Conservation (phyloP, 2,329 filamentous ascomycete species). For the Phyllosticta ampelicida region DNA sequence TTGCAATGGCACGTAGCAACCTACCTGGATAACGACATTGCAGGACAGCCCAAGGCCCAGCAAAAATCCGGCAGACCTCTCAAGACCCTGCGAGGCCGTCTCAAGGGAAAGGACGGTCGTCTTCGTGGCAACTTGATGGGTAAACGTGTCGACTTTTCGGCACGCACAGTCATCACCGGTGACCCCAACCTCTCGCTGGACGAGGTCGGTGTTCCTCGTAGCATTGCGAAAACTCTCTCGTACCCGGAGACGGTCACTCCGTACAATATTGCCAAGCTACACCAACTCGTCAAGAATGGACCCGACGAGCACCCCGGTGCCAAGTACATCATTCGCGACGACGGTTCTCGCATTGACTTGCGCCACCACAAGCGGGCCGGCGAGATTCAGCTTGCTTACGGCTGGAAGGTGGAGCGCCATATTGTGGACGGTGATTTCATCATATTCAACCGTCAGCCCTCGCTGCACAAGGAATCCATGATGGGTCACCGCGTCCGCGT, state of each 20-base stretch:
- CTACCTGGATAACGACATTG: constrained; percentile 99
- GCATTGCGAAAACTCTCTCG: constrained; percentile 83
- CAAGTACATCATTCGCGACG: constrained; percentile 89
- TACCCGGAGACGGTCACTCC: constrained; percentile 96
- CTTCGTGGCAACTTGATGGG: constrained; percentile 98
- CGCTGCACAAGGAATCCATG: constrained; percentile 99
- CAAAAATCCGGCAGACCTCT: constrained; percentile 96
- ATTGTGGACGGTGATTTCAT: constrained; percentile 94
- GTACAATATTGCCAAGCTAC: constrained; percentile 92
- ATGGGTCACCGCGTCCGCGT: constrained; percentile 97
- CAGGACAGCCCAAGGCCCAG: constrained; percentile 82
- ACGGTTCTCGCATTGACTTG: constrained; percentile 88
- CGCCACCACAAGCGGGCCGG: constrained; percentile 83
- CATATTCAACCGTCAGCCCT: constrained; percentile 99
- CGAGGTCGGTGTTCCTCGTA: constrained; percentile 91
- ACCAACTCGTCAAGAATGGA: constrained; percentile 80
- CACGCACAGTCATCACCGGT: constrained; percentile 98
- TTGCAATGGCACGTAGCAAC: constrained; percentile 98
- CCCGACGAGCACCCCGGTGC: constrained; percentile 93
- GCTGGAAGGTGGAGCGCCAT: constrained; percentile 98
- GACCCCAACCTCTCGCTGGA: constrained; percentile 94
- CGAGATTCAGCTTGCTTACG: constrained; percentile 80
- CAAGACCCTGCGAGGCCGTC: constrained; percentile 88
- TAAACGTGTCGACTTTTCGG: constrained; percentile 98
- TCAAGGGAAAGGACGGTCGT: constrained; percentile 98